phyloP scores from a whole-genome alignment of 805 yeast genomes.

The Komagataella pseudopastoris region DNA sequence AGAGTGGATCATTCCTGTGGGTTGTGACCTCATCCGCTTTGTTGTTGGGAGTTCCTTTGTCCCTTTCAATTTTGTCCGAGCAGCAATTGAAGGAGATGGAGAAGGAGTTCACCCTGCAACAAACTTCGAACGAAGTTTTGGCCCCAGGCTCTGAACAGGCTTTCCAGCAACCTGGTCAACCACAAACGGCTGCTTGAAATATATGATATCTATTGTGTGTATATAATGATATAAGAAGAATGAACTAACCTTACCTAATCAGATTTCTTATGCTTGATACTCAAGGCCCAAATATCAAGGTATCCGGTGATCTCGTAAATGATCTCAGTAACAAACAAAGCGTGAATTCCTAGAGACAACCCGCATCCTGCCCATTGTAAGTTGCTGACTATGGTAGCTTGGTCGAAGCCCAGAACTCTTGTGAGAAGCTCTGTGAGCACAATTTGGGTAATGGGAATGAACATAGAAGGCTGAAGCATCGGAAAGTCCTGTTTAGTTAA shows the following conservation, averaged over 20 bases:
- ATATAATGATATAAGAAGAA: background rate
- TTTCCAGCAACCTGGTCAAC: conserved; percentile 11
- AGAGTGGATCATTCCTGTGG: conserved; percentile 76
- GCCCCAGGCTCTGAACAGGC: conserved; percentile 53
- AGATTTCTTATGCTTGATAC: conserved; percentile 66
- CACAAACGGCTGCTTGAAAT: conserved; percentile 5
- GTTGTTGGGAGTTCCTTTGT: conserved; percentile 84
- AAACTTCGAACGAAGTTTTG: conserved; percentile 61
- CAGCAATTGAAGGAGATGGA: conserved; percentile 92
- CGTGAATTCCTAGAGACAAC: conserved; percentile 52
- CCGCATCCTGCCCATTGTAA: conserved; percentile 58
- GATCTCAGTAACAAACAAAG: conserved; percentile 61
- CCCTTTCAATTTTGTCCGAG: conserved; percentile 81
- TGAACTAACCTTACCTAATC: conserved; percentile 4
- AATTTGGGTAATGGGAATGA: conserved; percentile 44
- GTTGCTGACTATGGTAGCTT: conserved; percentile 29
- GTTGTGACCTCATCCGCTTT: conserved; percentile 69
- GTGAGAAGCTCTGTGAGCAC: conserved; percentile 21
- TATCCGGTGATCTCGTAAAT: conserved; percentile 68
- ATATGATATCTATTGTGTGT: background rate
- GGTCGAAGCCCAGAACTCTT: conserved; percentile 21
- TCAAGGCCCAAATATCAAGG: conserved; percentile 75
- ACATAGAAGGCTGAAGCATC: conserved; percentile 51
- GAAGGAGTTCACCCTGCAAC: conserved; percentile 76
- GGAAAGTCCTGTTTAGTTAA: conserved; percentile 76